phyloP scores from a whole-genome alignment of 2,329 filamentous ascomycete genomes.

The Penicillium verrucosum region DNA sequence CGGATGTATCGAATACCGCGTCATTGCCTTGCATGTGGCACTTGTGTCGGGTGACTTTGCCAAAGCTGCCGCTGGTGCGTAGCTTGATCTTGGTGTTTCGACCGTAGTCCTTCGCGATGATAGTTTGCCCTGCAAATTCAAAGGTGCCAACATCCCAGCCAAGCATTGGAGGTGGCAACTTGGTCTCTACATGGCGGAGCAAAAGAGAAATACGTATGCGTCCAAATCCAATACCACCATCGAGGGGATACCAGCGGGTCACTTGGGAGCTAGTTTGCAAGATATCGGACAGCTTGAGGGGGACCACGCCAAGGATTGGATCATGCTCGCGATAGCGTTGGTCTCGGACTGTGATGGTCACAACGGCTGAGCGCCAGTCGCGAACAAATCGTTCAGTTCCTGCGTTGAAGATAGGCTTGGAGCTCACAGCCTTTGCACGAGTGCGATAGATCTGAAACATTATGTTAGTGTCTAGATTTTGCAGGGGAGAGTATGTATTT shows the following conservation, averaged over 20 bases:
- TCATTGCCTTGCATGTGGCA: constrained; percentile 61
- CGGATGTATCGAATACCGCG: constrained; percentile 58
- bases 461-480: neutral
- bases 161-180: constrained; percentile 76
- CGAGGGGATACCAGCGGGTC: constrained; percentile 93
- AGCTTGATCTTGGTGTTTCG: constrained; percentile 67
- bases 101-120: constrained; percentile 63
- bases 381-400: constrained; percentile 90
- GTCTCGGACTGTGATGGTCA: constrained; percentile 86
- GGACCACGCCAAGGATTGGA: constrained; percentile 87
- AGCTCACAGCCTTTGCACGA: constrained; percentile 88
- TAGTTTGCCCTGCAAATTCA: constrained; percentile 71
- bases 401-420: constrained; percentile 95
- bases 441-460: constrained; percentile 73
- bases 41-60: constrained; percentile 61
- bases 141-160: constrained; percentile 97
- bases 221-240: constrained; percentile 89
- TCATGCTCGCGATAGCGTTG: constrained; percentile 88
- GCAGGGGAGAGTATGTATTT: neutral
- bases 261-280: constrained; percentile 81
- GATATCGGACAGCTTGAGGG: constrained; percentile 82
- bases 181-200: constrained; percentile 84
- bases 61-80: constrained; percentile 79
- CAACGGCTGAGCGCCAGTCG: constrained; percentile 84
- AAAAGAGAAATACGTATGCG: constrained; percentile 83